A percentile compares a stretch with the other conserved stretches of the same genome.
phyloP scores from a whole-genome alignment of 352 stramenopile genomes.

The Globisporangium paroecandrum region DNA sequence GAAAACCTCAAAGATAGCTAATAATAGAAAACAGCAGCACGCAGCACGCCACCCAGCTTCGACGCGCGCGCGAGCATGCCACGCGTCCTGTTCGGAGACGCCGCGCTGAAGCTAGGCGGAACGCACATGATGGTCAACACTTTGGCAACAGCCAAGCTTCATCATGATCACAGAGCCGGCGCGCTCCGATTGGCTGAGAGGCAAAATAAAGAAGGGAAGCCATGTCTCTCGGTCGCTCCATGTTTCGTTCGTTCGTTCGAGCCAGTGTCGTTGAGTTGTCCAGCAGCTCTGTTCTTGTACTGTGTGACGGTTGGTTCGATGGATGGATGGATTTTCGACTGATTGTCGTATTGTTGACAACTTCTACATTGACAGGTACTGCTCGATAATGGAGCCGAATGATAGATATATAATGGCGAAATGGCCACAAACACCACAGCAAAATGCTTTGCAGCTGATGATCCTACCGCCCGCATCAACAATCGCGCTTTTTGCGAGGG shows the following conservation, averaged over 20 bases:
- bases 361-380: background rate
- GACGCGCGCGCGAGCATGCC: background rate
- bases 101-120: background rate
- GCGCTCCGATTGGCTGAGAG: background rate
- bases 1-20: background rate
- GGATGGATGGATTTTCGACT: background rate
- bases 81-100: background rate
- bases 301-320: background rate
- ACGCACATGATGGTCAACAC: background rate
- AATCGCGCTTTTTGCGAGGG: background rate
- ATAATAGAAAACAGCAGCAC: background rate
- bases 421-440: background rate
- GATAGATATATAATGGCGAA: background rate
- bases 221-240: conserved; percentile 8
- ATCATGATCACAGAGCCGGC: background rate
- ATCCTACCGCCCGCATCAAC: background rate
- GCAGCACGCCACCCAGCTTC: background rate
- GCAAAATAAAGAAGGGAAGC: conserved; percentile 4
- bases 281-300: background rate
- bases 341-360: conserved; percentile 3
- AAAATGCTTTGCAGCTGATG: background rate
- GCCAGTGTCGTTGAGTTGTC: conserved; percentile 1
- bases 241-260: background rate
- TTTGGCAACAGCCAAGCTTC: background rate
- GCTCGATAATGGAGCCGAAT: background rate